phyloP scores from a whole-genome alignment of 2,329 filamentous ascomycete species.

The Helicocarpus griseus region DNA sequence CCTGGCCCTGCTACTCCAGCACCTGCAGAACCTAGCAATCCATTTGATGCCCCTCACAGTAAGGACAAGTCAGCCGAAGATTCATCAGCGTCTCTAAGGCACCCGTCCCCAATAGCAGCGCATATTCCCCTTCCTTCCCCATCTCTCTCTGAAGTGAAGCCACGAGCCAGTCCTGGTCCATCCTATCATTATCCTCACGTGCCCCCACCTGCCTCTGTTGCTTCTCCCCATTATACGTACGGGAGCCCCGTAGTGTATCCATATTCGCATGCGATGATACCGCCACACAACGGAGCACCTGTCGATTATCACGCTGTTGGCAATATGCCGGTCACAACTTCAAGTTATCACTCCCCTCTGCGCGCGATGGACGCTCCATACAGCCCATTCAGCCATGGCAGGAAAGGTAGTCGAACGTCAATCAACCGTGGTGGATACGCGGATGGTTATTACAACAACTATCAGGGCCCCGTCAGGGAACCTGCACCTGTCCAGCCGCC shows the following conservation, averaged over 20 bases:
- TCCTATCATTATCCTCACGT: conserved; percentile 10
- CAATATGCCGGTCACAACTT: conserved; percentile 9
- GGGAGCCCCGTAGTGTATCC: conserved; percentile 26
- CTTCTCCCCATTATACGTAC: conserved; percentile 15
- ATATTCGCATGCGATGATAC: conserved; percentile 29
- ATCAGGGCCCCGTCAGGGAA: conserved; percentile 23
- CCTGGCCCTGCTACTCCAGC: conserved; percentile 1
- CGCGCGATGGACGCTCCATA: conserved; percentile 29
- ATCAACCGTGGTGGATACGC: conserved; percentile 23
- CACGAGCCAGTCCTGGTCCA: conserved; percentile 11
- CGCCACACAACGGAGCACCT: conserved; percentile 15
- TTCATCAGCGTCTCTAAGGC: conserved; percentile 6
- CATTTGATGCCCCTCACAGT: conserved; percentile 8
- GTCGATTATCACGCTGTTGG: conserved; percentile 21
- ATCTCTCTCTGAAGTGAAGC: conserved; percentile 8
- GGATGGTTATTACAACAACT: conserved; percentile 19
- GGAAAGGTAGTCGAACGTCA: conserved; percentile 11
- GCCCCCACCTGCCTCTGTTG: conserved; percentile 15
- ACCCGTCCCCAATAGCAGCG: conserved; percentile 5
- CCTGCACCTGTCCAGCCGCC: conserved; percentile 17
- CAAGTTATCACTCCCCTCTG: conserved; percentile 17
- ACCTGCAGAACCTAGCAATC: conserved; percentile 1
- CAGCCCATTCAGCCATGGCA: conserved; percentile 19
- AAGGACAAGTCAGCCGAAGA: conserved; percentile 6
- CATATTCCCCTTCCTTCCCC: conserved; percentile 7